A percentile compares a stretch with the other conserved stretches of the same genome.
phyloP scores from a whole-genome alignment of 2,329 filamentous ascomycete species.

The Phoma sp. region DNA sequence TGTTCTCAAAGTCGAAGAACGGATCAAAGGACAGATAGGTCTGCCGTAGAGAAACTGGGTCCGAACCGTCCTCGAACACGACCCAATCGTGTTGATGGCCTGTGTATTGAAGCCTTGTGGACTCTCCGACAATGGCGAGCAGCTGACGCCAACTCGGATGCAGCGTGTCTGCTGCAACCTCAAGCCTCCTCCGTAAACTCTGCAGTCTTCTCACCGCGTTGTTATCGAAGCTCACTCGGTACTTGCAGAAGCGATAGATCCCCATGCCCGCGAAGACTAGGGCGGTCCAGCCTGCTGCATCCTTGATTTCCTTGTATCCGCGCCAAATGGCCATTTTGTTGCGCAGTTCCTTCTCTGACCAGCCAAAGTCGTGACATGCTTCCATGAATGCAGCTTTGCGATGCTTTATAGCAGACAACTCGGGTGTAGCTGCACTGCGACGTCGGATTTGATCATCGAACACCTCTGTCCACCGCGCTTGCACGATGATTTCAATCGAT shows the following conservation, averaged over 20 bases:
- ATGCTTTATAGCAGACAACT: constrained; percentile 56
- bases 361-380: constrained; percentile 62
- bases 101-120: constrained; percentile 51
- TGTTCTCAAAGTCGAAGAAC: constrained; percentile 57
- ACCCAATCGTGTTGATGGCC: constrained; percentile 64
- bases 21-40: constrained; percentile 59
- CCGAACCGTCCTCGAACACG: constrained; percentile 53
- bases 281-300: constrained; percentile 63
- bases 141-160: constrained; percentile 62
- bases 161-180: constrained; percentile 61
- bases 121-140: constrained; percentile 56
- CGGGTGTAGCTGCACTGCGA: constrained; percentile 50
- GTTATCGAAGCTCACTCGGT: constrained; percentile 61
- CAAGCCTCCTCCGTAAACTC: constrained; percentile 56
- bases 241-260: constrained; percentile 68
- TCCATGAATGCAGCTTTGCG: constrained; percentile 62
- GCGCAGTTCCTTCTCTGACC: constrained; percentile 65
- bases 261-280: constrained; percentile 66
- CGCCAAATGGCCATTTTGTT: constrained; percentile 64
- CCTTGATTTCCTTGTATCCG: constrained; percentile 66
- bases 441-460: constrained; percentile 61
- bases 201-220: constrained; percentile 59
- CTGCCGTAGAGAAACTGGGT: constrained; percentile 53
- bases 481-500: constrained; percentile 66
- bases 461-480: constrained; percentile 64